Base-by-base conservation (phyloP, 2,329 filamentous ascomycete species). In the Pestalotiopsis fici region DNA sequence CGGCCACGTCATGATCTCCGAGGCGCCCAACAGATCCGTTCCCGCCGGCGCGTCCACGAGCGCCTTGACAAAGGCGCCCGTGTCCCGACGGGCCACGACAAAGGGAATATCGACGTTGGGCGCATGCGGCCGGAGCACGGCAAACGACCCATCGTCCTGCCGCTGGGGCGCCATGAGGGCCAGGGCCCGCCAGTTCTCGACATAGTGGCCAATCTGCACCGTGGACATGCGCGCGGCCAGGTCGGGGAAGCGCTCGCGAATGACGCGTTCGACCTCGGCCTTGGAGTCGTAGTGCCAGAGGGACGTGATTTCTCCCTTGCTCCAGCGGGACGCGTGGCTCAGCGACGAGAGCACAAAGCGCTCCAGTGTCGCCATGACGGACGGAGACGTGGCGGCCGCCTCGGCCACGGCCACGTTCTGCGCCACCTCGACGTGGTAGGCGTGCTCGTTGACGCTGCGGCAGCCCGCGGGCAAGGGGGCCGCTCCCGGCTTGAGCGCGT, bases 331-430 rank as follows among this genome's bases (percentile, higher is more conserved):
- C 9, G 65, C 65, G 60, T 69, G 18, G 39, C 62, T 65, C 23
- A 70, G 68, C n/a, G 54, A 65, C n/a, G 66, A 69, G 28, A 69
- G 43, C 15, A 70, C 69, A 13, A 70, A 66, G 3, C 69, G 67
- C n/a, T 70, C 67, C 59, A 70, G 64, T 15, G 60, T 65, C 18
- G 28, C 18, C 39, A 70, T n/a, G 13, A 68, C 63, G 9, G 23
- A 13, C 0, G 70, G 66, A 6, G 62, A 54, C 31, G 31, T 11
- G 21, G 60, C 56, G 55, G 68, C 75, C 66, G 67, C 74, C 65
- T 50, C 65, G 68, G 57, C 68, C 69, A 74, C 75, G 71, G 69
- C 83, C 75, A 69, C 23, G 15, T 54, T 61, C 55, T 70, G 69
- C 15, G 39, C 59, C 25, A 68, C 65, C 57, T 70, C 60, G 50